These are phyloP conservation scores for Strombidium stylifer DNA, from an alignment of 73 alveolate species.

Conservation along the genomic window DNA sequence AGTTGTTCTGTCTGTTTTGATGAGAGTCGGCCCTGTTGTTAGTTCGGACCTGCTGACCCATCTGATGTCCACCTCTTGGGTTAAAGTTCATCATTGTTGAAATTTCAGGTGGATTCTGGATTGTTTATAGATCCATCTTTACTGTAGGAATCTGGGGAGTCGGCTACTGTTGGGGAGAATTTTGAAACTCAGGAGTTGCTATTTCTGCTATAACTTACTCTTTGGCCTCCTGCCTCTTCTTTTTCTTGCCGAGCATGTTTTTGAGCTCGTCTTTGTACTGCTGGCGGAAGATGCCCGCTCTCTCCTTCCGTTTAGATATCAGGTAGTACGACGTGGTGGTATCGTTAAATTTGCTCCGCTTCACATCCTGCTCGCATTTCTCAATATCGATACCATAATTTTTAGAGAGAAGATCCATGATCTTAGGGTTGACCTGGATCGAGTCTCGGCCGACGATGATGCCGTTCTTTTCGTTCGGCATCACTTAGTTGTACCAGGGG, in stretches of 20 bases:
- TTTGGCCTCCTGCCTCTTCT: not conserved
- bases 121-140: not conserved
- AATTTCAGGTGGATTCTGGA: too few relatives aligned
- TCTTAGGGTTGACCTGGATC: slow-evolving; percentile 62
- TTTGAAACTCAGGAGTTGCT: not conserved
- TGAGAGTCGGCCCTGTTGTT: too few relatives aligned
- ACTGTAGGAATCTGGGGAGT: not conserved
- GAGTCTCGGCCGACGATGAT: slow-evolving; percentile 56
- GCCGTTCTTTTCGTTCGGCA: slow-evolving; percentile 61
- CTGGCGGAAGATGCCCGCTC: slow-evolving; percentile 28
- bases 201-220: not conserved
- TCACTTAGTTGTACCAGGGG: slow-evolving; percentile 73
- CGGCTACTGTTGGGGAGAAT: not conserved
- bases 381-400: slow-evolving; percentile 58
- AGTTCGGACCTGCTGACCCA: too few relatives aligned
- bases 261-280: not conserved
- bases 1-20: too few relatives aligned
- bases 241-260: not conserved
- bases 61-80: too few relatives aligned
- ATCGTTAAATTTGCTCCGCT: slow-evolving; percentile 67
- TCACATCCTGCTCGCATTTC: slow-evolving; percentile 50
- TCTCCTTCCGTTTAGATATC: slow-evolving; percentile 62
- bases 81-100: too few relatives aligned
- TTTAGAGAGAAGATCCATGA: slow-evolving; percentile 48
- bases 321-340: slow-evolving; percentile 82